Conservation (phyloP, 2,329 filamentous ascomycete genomes). For the Rhytidhysteron rufulum region DNA sequence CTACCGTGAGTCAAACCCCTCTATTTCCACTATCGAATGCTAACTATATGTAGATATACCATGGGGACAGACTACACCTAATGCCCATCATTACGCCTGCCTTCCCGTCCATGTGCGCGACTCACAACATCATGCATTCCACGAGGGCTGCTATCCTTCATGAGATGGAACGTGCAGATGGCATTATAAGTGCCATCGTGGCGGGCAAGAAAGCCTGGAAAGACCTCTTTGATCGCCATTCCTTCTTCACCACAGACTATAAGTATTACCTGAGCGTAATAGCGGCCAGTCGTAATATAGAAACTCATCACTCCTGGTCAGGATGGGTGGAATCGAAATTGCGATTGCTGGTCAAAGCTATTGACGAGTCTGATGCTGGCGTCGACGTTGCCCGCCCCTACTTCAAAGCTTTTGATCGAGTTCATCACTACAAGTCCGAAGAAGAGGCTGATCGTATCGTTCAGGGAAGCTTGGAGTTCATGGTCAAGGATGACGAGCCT, state of each 20-base stretch:
- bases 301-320: slow-evolving; percentile 82
- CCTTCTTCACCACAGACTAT: slow-evolving; percentile 88
- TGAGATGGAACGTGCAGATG: slow-evolving; percentile 73
- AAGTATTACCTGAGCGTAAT: slow-evolving; percentile 94
- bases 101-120: slow-evolving; percentile 96
- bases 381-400: slow-evolving; percentile 86
- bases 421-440: slow-evolving; percentile 64
- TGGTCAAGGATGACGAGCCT: slow-evolving; percentile 52
- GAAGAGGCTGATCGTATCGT: slow-evolving; percentile 60
- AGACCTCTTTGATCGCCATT: slow-evolving; percentile 83
- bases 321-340: slow-evolving; percentile 93
- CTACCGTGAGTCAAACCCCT: slow-evolving; percentile 56
- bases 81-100: slow-evolving; percentile 99
- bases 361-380: slow-evolving; percentile 71
- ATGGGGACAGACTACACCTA: slow-evolving; percentile 75
- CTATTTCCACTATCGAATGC: background rate
- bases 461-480: slow-evolving; percentile 59
- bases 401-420: slow-evolving; percentile 85
- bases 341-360: slow-evolving; percentile 73
- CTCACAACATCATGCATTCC: slow-evolving; percentile 86
- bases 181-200: slow-evolving; percentile 78
- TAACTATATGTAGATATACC: slow-evolving; percentile 59
- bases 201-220: slow-evolving; percentile 75
- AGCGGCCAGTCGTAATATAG: slow-evolving; percentile 75
- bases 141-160: slow-evolving; percentile 79